Evolutionary conservation across 257 asterid genomes (phyloP), one percentile per base, ranked within the genome.

Genomic region (Solanum bulbocastanum): DNA sequence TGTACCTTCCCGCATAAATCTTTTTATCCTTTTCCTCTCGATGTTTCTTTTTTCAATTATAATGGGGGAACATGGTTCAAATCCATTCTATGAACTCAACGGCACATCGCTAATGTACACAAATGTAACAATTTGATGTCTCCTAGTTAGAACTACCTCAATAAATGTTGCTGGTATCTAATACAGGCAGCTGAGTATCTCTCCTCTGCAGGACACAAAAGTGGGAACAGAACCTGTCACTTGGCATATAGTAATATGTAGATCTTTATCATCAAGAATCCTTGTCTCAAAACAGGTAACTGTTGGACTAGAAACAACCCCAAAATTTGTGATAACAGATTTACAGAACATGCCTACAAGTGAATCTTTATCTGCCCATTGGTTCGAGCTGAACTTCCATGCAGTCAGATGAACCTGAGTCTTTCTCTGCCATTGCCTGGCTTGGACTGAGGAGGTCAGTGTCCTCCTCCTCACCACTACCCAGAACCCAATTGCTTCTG

Each of bases 331-430:
- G 84, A 86, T 58, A 42, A 42, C 74, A 73, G 83, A 85, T 71
- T 8, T 73, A 22, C 46, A 86, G 32, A 49, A 73, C 84, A 86
- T 13, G 83, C 68, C 73, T 86, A 22, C 36, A 27, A 23, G 84
- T 46, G 75, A 49, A 87, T 83, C 89, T 87, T 94, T 93, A 94
- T 89, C 97, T 94, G 92, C 89, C 85, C 88, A 96, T 84, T 11
- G 99, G 95, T 92, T 96, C 99, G 86, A 97, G 93, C 90, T 97
- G 99, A 91, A 97, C 90, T 93, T 96, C 99, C 99, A 94, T 96
- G 91, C 96, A 92, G 35, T 89, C 93, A 1, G 95, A 90, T 85
- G 94, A 87, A 81, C 82, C 88, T 20, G 88, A 79, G 83, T 91
- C 96, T 90, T 96, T 95, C 79, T 93, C 96, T 33, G 88, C 65